These are phyloP conservation scores for Aspergillus cejpii DNA, from an alignment of 2,329 filamentous ascomycete species.

Conservation along the genomic window DNA sequence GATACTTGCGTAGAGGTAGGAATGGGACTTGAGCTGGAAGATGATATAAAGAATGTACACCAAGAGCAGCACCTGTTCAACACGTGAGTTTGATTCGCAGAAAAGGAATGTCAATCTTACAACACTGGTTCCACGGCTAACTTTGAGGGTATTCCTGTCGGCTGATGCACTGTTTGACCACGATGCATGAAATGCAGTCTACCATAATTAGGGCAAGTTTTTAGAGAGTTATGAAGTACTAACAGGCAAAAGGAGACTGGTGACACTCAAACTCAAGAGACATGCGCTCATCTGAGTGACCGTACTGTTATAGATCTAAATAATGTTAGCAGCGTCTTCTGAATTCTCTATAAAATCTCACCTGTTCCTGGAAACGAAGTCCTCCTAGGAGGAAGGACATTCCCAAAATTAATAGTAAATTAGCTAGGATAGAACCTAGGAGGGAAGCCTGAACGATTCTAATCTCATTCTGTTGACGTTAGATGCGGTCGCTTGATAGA, in stretches of 20 bases:
- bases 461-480: slow-evolving; percentile 57
- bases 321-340: neutral
- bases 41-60: slow-evolving; percentile 78
- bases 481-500: neutral
- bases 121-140: slow-evolving; percentile 84
- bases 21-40: slow-evolving; percentile 87
- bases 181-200: slow-evolving; percentile 88
- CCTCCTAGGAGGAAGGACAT: slow-evolving; percentile 88
- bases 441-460: slow-evolving; percentile 87
- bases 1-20: slow-evolving; percentile 87
- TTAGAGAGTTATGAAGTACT: slow-evolving; percentile 23
- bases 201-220: neutral
- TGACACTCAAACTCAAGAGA: slow-evolving; percentile 80
- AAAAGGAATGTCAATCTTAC: slow-evolving; percentile 43
- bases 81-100: neutral
- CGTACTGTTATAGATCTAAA: slow-evolving; percentile 81
- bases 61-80: slow-evolving; percentile 60
- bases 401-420: slow-evolving; percentile 78
- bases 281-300: slow-evolving; percentile 96
- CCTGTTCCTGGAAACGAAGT: slow-evolving; percentile 78
- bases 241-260: slow-evolving; percentile 77
- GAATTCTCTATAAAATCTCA: slow-evolving; percentile 33
- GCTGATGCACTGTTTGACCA: slow-evolving; percentile 60
- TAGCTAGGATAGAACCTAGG: slow-evolving; percentile 82
- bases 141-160: slow-evolving; percentile 66